These are phyloP conservation scores for Escovopsis sp. DNA, from an alignment of 2,329 filamentous ascomycete species.

Conservation along the genomic window DNA sequence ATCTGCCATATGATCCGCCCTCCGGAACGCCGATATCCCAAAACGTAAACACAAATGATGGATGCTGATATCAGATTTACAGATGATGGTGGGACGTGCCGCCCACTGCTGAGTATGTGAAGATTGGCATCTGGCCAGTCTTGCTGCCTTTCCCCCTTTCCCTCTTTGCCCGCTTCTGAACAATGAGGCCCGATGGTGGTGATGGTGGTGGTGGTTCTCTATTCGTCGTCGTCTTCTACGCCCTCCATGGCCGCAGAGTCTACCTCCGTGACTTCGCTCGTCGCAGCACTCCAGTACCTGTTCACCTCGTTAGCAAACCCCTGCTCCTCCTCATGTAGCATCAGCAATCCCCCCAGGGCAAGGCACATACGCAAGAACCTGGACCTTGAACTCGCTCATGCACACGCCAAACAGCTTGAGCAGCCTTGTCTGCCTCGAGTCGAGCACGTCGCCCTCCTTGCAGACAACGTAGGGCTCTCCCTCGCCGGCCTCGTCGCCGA, in stretches of 20 bases:
- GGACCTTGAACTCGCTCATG: conserved; percentile 78
- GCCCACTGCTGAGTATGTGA: background rate
- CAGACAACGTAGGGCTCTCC: conserved; percentile 59
- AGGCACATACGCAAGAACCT: conserved; percentile 56
- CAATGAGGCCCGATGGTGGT: no score
- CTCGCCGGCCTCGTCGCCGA: conserved; percentile 42
- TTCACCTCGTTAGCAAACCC: background rate
- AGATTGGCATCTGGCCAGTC: background rate
- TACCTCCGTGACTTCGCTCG: conserved; percentile 41
- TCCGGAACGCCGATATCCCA: conserved; percentile 21
- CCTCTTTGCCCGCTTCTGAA: conserved; percentile 5
- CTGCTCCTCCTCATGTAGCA: no score
- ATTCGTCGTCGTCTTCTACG: conserved; percentile 11
- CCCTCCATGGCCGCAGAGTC: conserved; percentile 24
- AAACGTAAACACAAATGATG: no score
- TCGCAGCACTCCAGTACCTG: conserved; percentile 48
- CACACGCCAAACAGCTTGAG: conserved; percentile 88
- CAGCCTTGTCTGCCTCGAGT: conserved; percentile 82
- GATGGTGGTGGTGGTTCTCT: conserved; percentile 2
- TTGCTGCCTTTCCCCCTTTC: background rate
- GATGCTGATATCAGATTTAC: conserved; percentile 19
- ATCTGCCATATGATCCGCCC: conserved; percentile 13
- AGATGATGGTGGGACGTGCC: conserved; percentile 9
- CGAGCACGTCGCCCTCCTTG: conserved; percentile 67
- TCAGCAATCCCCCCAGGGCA: no score